A percentile compares a stretch with the other conserved stretches of the same genome.
phyloP scores from a whole-genome alignment of 2,329 filamentous ascomycete species.

The Beauveria sp. region DNA sequence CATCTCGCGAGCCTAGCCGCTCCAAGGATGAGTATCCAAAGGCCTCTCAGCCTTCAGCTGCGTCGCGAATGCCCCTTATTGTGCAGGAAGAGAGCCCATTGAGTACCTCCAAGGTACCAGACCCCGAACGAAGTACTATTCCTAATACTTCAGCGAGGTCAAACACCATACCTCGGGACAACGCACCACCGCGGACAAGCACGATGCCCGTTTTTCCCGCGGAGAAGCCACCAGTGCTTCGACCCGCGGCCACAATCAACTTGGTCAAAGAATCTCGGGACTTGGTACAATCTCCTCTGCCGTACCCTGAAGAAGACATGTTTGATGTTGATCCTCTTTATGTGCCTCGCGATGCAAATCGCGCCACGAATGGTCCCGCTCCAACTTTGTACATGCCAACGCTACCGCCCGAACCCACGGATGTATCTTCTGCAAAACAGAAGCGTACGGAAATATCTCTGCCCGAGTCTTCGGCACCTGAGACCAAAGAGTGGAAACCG shows the following conservation, averaged over 20 bases:
- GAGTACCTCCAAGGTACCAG: background rate
- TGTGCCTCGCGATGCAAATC: background rate
- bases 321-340: constrained; percentile 16
- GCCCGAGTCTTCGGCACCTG: constrained; percentile 10
- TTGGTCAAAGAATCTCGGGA: background rate
- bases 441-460: background rate
- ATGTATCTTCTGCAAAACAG: background rate
- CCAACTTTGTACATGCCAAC: constrained; percentile 20
- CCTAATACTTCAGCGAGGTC: background rate
- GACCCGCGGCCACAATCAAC: constrained; percentile 1
- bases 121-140: background rate
- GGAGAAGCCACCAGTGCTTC: constrained; percentile 9
- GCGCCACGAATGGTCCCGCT: constrained; percentile 1
- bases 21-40: constrained; percentile 33
- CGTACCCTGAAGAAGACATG: constrained; percentile 33
- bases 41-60: constrained; percentile 19
- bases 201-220: background rate
- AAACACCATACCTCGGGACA: background rate
- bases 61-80: constrained; percentile 28
- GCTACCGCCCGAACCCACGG: background rate
- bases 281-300: constrained; percentile 18
- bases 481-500: constrained; percentile 36
- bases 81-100: constrained; percentile 27
- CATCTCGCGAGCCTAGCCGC: constrained; percentile 26
- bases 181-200: background rate